These are phyloP conservation scores for Neonothopanus nambi DNA, from an alignment of 1,284 basidiomycete species.

Conservation along the genomic window DNA sequence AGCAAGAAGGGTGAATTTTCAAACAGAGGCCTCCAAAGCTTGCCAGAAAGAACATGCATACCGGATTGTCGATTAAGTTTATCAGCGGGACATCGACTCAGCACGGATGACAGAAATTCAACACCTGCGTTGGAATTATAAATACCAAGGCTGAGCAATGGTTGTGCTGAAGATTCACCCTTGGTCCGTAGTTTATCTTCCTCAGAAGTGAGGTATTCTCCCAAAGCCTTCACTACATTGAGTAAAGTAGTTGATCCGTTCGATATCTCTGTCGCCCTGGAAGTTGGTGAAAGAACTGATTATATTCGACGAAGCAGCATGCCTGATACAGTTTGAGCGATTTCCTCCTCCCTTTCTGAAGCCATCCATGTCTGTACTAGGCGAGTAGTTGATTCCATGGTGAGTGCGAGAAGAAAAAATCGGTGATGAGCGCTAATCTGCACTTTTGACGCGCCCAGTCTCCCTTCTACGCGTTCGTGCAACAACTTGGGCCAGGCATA, in stretches of 20 bases:
- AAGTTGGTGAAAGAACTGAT: constrained; percentile 13
- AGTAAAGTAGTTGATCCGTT: constrained; percentile 65
- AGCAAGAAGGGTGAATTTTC: no score
- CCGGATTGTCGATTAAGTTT: constrained; percentile 83
- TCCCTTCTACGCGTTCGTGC: not conserved
- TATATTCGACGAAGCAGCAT: constrained; percentile 18
- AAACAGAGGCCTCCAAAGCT: no score
- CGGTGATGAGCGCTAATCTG: not conserved
- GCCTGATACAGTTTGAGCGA: constrained; percentile 64
- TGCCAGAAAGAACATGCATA: constrained; percentile 34
- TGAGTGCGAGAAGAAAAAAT: not conserved
- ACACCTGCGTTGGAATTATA: constrained; percentile 54
- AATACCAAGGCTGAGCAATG: not conserved
- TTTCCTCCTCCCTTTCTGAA: constrained; percentile 58
- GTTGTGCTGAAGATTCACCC: constrained; percentile 42
- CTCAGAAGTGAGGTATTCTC: constrained; percentile 85
- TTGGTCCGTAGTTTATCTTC: constrained; percentile 79
- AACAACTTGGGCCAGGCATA: not conserved
- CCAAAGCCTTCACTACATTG: constrained; percentile 84
- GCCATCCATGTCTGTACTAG: constrained; percentile 76
- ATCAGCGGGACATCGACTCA: constrained; percentile 60
- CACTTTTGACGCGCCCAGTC: not conserved
- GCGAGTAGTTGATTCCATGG: constrained; percentile 46
- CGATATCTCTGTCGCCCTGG: constrained; percentile 57
- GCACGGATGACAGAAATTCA: constrained; percentile 66